These are phyloP conservation scores for Penicillium italicum DNA, from an alignment of 2,329 filamentous ascomycete species.

Conservation along the genomic window DNA sequence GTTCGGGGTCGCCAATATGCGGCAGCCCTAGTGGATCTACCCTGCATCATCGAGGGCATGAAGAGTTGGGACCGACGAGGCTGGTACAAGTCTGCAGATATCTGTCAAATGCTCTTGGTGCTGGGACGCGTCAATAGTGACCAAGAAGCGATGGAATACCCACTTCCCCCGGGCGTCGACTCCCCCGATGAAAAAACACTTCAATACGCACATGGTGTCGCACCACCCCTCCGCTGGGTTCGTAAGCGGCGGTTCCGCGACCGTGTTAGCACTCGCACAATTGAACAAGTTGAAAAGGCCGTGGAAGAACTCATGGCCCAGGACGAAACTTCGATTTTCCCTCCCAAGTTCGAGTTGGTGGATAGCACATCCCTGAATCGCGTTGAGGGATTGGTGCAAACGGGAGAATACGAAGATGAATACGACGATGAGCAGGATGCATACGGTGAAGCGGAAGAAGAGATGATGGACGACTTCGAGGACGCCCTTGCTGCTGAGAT, in stretches of 20 bases:
- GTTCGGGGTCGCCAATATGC: conserved; percentile 70
- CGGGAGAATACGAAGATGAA: conserved; percentile 47
- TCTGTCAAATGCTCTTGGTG: conserved; percentile 84
- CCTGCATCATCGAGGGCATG: conserved; percentile 84
- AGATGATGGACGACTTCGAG: conserved; percentile 41
- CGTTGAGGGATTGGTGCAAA: conserved; percentile 43
- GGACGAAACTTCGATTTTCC: conserved; percentile 59
- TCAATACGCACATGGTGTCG: conserved; percentile 80
- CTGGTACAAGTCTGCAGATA: conserved; percentile 84
- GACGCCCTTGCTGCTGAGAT: conserved; percentile 44
- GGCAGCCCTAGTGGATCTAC: conserved; percentile 75
- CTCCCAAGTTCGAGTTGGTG: conserved; percentile 62
- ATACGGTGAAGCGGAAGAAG: conserved; percentile 48
- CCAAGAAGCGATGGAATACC: conserved; percentile 60
- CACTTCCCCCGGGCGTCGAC: conserved; percentile 70
- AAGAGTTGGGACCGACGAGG: conserved; percentile 88
- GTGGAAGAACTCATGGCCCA: conserved; percentile 70
- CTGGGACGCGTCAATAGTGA: conserved; percentile 65
- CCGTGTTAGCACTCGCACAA: conserved; percentile 75
- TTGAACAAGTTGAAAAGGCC: conserved; percentile 77
- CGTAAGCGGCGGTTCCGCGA: conserved; percentile 79
- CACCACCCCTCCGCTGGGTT: conserved; percentile 82
- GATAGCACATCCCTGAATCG: conserved; percentile 51
- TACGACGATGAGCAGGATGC: conserved; percentile 50
- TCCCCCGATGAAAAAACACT: conserved; percentile 53